Base-by-base conservation (phyloP, 352 stramenopile species). In the Globisporangium heterothallicum region DNA sequence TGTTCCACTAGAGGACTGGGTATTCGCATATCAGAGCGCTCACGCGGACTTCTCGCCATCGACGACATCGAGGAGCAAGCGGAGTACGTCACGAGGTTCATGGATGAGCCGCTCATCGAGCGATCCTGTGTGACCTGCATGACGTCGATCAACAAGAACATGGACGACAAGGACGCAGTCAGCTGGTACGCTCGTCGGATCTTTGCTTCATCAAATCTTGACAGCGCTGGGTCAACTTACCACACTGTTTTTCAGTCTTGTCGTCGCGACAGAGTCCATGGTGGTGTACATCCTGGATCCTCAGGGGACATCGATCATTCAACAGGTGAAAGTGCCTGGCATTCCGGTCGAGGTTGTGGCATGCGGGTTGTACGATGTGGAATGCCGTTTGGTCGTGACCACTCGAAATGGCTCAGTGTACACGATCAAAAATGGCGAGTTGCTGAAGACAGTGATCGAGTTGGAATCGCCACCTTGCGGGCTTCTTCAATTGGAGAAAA, bases 381-480 rank as follows among this genome's bases (percentile, higher is more conserved):
- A 96, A 46, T 94, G 75, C 34, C 85, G 90, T 5, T 59, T 97
- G 10, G 77, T 92, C 10, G 58, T 96, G 21, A 89, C 88, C 21
- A 96, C 86, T 32, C 74, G 88, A 8, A 90, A 94, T 42, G 80
- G 85, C 0, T 74, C 74, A 0, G 84, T 96, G 22, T 96, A 88
- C 71, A 95, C 75, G 42, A 87, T 96, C 55, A 96, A 97, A 77
- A 95, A 96, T 57, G 86, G 88, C 16, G 85, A 96, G 44, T 49
- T 96, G 36, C 56, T 92, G 21, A 84, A 86, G 49, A 88, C 65
- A 10, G 79, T 90, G 49, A 95, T 97, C 43, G 85, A 96, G 53
- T 66, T 96, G 4, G 87, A 95, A 45, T 78, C 81, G 0, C 74
- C 79, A 18, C 68, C 83, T 0, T 91, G 82, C 40, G 84, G 74